A percentile compares a stretch with the other conserved stretches of the same genome.
These are phyloP conservation scores for Mycena floridula DNA, from an alignment of 768 basidiomycete genomes.

Conservation along the genomic window DNA sequence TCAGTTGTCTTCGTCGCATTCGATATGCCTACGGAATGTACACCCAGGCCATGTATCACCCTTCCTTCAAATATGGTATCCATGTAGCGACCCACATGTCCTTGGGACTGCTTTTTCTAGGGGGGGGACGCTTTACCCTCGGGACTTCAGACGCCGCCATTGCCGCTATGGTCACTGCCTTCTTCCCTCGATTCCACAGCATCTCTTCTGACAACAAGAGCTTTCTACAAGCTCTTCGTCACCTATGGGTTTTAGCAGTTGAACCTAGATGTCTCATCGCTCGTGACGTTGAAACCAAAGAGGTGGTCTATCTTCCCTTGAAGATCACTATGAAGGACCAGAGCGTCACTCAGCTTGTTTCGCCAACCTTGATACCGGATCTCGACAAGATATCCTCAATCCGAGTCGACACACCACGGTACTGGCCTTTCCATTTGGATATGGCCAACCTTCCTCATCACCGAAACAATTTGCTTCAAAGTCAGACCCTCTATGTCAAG, in stretches of 20 bases:
- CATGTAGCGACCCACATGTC: slow-evolving; percentile 90
- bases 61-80: slow-evolving; percentile 76
- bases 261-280: slow-evolving; percentile 92
- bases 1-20: slow-evolving; percentile 80
- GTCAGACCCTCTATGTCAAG: slow-evolving; percentile 87
- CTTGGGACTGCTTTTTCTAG: slow-evolving; percentile 87
- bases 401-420: slow-evolving; percentile 87
- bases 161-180: slow-evolving; percentile 82
- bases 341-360: slow-evolving; percentile 75
- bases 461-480: slow-evolving; percentile 60
- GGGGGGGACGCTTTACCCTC: slow-evolving; percentile 86
- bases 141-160: slow-evolving; percentile 91
- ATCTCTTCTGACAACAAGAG: slow-evolving; percentile 82
- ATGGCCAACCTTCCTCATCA: slow-evolving; percentile 62
- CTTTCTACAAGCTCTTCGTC: slow-evolving; percentile 88
- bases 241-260: slow-evolving; percentile 93
- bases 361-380: slow-evolving; percentile 90
- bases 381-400: slow-evolving; percentile 78
- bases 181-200: slow-evolving; percentile 85
- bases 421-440: slow-evolving; percentile 90
- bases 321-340: slow-evolving; percentile 69
- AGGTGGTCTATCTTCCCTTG: slow-evolving; percentile 89
- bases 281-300: slow-evolving; percentile 85
- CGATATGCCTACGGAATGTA: slow-evolving; percentile 89
- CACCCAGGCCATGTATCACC: slow-evolving; percentile 53